These are phyloP conservation scores for Alliaria petiolata DNA, from an alignment of 345 rosid species.

Conservation along the genomic window DNA sequence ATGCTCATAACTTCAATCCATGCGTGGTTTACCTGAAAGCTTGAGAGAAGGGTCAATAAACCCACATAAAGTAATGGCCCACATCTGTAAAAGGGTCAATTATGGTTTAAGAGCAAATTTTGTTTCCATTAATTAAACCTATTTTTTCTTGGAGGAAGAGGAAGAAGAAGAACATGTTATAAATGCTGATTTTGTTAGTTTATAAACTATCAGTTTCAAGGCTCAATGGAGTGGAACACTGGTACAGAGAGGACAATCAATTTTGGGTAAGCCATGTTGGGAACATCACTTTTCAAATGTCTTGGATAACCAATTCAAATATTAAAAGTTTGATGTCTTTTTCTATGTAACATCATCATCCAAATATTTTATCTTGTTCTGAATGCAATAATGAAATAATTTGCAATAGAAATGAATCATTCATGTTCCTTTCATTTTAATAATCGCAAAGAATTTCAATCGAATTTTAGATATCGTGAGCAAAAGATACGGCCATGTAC, in stretches of 20 bases:
- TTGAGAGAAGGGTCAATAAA: too few relatives aligned
- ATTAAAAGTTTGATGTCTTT: not conserved
- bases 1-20: not conserved
- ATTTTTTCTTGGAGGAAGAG: too few relatives aligned
- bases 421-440: not conserved
- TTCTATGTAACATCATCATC: slow-evolving; percentile 17
- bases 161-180: not conserved
- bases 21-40: not conserved
- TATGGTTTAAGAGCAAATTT: too few relatives aligned
- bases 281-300: slow-evolving; percentile 23
- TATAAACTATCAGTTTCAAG: not conserved
- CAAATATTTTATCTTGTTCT: not conserved
- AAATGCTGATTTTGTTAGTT: not conserved
- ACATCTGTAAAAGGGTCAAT: too few relatives aligned
- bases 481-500: slow-evolving; percentile 3
- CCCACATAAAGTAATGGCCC: too few relatives aligned
- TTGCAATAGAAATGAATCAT: not conserved
- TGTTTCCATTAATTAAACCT: too few relatives aligned
- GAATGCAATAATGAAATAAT: not conserved
- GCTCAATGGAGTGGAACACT: not conserved
- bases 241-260: slow-evolving; percentile 26
- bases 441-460: not conserved
- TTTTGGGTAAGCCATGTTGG: slow-evolving; percentile 22
- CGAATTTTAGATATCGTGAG: not conserved
- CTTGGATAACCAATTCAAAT: not conserved